These are phyloP conservation scores for Dothideomycetes sp. DNA, from an alignment of 2,329 filamentous ascomycete genomes.

Conservation along the genomic window DNA sequence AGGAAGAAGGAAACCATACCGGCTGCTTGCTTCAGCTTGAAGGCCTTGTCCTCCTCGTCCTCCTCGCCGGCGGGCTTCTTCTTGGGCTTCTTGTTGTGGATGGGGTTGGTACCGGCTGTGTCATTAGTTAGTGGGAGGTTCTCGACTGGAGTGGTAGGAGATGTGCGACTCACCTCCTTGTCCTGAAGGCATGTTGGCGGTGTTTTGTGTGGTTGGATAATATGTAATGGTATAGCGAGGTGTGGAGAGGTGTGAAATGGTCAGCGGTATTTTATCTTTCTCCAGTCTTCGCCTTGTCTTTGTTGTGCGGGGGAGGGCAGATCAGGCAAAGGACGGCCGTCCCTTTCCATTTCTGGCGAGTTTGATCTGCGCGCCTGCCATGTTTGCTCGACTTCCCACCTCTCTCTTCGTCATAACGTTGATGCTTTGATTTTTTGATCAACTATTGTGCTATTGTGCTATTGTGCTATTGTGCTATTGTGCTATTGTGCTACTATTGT, in stretches of 20 bases:
- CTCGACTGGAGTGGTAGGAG: constrained; percentile 10
- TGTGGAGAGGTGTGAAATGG: background rate
- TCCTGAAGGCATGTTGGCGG: constrained; percentile 37
- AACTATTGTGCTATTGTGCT: too few relatives aligned
- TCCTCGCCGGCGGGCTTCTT: constrained; percentile 66
- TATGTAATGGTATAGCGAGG: background rate
- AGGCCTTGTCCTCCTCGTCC: constrained; percentile 79
- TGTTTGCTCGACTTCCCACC: too few relatives aligned
- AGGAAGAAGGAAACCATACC: constrained; percentile 46
- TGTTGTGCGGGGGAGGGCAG: too few relatives aligned
- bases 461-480: too few relatives aligned
- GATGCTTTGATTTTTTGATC: too few relatives aligned
- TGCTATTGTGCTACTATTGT: too few relatives aligned
- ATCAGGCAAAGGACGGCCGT: too few relatives aligned
- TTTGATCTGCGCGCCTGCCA: too few relatives aligned
- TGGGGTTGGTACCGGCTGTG: constrained; percentile 41
- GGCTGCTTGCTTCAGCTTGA: constrained; percentile 71
- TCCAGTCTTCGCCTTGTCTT: too few relatives aligned
- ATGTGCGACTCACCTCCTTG: constrained; percentile 30
- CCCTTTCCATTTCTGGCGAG: too few relatives aligned
- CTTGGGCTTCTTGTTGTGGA: constrained; percentile 70
- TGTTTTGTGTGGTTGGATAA: constrained; percentile 1
- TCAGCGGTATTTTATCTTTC: too few relatives aligned
- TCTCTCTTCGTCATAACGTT: too few relatives aligned
- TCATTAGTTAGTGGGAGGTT: constrained; percentile 1